Conservation (phyloP, 192 early-diverging fungal species). For the Polychytrium aggregatum region DNA sequence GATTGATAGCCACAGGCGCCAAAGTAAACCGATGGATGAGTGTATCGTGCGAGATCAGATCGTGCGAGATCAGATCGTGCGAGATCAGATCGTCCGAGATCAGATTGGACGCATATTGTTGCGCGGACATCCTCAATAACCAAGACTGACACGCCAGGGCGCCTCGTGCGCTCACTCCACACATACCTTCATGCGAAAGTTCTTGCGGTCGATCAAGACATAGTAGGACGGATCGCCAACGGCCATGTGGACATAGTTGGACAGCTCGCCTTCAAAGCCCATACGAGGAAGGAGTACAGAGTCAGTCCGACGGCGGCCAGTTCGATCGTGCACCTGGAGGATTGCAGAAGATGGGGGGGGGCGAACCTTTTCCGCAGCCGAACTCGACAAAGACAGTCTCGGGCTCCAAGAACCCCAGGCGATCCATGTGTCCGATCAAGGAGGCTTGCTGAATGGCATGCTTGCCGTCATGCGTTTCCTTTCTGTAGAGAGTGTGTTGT, state of each 20-base stretch:
- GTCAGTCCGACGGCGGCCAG: constrained; percentile 7
- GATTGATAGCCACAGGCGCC: too few species aligned
- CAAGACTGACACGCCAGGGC: constrained; percentile 1
- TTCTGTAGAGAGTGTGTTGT: too few species aligned
- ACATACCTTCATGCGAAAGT: constrained; percentile 66
- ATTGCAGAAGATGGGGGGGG: not conserved
- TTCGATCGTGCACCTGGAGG: constrained; percentile 5
- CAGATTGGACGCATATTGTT: constrained; percentile 1
- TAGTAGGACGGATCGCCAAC: constrained; percentile 32
- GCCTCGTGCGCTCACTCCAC: not conserved
- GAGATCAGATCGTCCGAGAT: too few species aligned
- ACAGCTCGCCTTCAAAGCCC: constrained; percentile 32
- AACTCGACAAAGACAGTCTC: constrained; percentile 64
- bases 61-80: too few species aligned
- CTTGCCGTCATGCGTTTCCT: constrained; percentile 20
- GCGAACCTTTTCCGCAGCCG: constrained; percentile 54
- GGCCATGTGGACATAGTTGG: constrained; percentile 31
- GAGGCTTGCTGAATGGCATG: constrained; percentile 64
- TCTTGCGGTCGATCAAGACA: constrained; percentile 67
- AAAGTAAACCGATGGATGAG: too few species aligned
- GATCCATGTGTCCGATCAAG: constrained; percentile 64
- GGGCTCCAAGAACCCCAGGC: constrained; percentile 39
- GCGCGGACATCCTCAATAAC: constrained; percentile 1
- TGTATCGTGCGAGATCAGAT: too few species aligned
- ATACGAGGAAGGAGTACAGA: too few species aligned